Percentiles rank a stretch among this genome's conserved stretches.
These are phyloP conservation scores for Penicillium flavigenum DNA, from an alignment of 495 filamentous ascomycete genomes.

Conservation along the genomic window DNA sequence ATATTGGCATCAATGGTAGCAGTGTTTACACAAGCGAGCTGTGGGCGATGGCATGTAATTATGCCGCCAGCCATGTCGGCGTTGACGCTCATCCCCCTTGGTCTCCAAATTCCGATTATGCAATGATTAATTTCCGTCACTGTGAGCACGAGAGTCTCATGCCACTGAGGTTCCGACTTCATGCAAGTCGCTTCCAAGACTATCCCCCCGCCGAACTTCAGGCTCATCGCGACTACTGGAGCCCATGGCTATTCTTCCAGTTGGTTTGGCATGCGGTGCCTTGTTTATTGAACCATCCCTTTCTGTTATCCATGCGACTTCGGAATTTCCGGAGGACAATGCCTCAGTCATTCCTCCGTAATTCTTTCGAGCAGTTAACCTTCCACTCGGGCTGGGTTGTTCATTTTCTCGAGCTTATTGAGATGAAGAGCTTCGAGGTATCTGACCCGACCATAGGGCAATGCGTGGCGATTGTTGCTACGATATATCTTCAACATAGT, in stretches of 20 bases:
- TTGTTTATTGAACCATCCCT: slow-evolving; percentile 45
- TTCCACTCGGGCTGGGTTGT: slow-evolving; percentile 35
- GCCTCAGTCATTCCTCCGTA: slow-evolving; percentile 39
- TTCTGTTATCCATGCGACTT: slow-evolving; percentile 43
- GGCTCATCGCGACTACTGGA: slow-evolving; percentile 43
- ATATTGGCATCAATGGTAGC: slow-evolving; percentile 40
- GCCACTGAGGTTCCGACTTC: slow-evolving; percentile 40
- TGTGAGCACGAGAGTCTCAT: slow-evolving; percentile 47
- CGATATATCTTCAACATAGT: slow-evolving; percentile 39
- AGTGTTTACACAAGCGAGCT: slow-evolving; percentile 39
- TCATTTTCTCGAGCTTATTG: slow-evolving; percentile 34
- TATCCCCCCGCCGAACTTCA: slow-evolving; percentile 33
- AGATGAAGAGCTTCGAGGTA: slow-evolving; percentile 34
- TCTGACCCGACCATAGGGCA: slow-evolving; percentile 35
- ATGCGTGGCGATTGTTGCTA: slow-evolving; percentile 36
- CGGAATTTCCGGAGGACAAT: slow-evolving; percentile 41
- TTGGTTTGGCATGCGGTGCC: slow-evolving; percentile 44
- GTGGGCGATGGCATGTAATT: slow-evolving; percentile 43
- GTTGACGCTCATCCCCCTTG: slow-evolving; percentile 38
- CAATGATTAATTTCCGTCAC: slow-evolving; percentile 40
- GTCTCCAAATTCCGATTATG: slow-evolving; percentile 44
- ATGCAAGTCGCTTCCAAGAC: slow-evolving; percentile 42
- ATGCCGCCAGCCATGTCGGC: slow-evolving; percentile 33
- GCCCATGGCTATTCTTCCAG: slow-evolving; percentile 46
- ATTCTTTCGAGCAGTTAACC: slow-evolving; percentile 38